Base-by-base conservation (phyloP, 1,284 basidiomycete species). In the Moesziomyces parantarcticus region DNA sequence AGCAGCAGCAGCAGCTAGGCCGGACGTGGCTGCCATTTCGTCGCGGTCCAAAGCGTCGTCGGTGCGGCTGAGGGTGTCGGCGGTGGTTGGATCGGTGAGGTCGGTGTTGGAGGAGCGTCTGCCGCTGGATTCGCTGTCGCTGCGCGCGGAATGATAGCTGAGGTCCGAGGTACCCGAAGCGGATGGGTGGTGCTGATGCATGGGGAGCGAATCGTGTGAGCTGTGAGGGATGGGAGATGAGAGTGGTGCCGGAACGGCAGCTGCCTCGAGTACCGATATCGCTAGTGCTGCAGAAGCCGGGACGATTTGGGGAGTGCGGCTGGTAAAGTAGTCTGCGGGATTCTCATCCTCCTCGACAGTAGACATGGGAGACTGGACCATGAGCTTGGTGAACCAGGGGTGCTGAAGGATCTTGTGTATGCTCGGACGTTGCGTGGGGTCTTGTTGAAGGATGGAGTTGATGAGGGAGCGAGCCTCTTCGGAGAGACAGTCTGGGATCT, bases 381-480 rank as follows among this genome's bases (percentile, higher is more conserved):
- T 76, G 46, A 69, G 46, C 22, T 79, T 77, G 16, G 64, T 68
- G 85, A 98, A 99, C 96, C 96, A 99, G 0, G 91, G 86, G 82
- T 97, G 95, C 0, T 88, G 87, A 22, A 99, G 88, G 51, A 99
- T 97, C 75, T 91, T 90, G 23, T 92, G 88, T 72, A 99, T 94
- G 2, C 89, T 88, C 11, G 90, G 86, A 3, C 97, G 90, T 56
- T 90, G 89, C 5, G 87, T 83, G 0, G 92, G 91, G 70, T 97
- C 92, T 51, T 89, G 89, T 69, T 90, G 88, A n/a, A 99, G 87
- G 66, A 98, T 90, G 48, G 87, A 88, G 55, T 88, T 87, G 58
- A 99, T 89, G 22, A 99, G 86, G 72, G 92, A 89, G 34, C 91
- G 90, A 5, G 92, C 89, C 77, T 97, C 96, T 94, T 88, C 86